Percentiles rank a stretch among this genome's conserved stretches.
These are phyloP conservation scores for Tylopilus cervinicoccineus DNA, from an alignment of 768 basidiomycete species.

Conservation along the genomic window DNA sequence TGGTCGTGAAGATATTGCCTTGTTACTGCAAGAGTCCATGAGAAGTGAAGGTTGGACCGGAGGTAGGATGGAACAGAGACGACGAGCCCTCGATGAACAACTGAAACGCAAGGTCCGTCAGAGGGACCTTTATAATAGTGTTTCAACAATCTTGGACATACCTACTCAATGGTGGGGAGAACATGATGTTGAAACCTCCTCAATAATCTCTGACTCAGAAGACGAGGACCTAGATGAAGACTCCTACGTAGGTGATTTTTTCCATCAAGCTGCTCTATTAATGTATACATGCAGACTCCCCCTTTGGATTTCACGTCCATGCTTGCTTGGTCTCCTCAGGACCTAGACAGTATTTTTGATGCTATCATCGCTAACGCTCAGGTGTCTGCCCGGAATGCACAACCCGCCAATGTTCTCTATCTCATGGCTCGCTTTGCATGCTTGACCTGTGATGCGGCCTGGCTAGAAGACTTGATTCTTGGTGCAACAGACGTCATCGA, in stretches of 20 bases:
- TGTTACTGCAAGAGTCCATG: conserved; percentile 90
- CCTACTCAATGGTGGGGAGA: conserved; percentile 64
- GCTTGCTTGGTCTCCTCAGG: conserved; percentile 87
- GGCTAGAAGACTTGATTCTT: conserved; percentile 90
- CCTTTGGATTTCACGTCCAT: conserved; percentile 75
- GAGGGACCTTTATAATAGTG: conserved; percentile 52
- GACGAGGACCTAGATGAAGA: conserved; percentile 48
- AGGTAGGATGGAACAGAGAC: conserved; percentile 68
- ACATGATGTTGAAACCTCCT: conserved; percentile 41
- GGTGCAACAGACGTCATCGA: conserved; percentile 92
- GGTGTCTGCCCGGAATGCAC: conserved; percentile 66
- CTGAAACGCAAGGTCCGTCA: conserved; percentile 50
- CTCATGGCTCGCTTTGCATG: conserved; percentile 92
- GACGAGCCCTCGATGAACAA: conserved; percentile 55
- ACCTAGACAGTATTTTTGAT: conserved; percentile 74
- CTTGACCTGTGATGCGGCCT: conserved; percentile 81
- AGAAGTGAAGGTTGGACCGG: conserved; percentile 79
- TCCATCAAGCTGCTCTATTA: conserved; percentile 1
- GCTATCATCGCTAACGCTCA: conserved; percentile 75
- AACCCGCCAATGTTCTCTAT: conserved; percentile 90
- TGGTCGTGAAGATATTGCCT: conserved; percentile 78
- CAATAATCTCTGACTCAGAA: conserved; percentile 43
- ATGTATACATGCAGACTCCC: conserved; percentile 51
- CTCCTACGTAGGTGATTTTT: conserved; percentile 40
- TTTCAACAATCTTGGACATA: conserved; percentile 55